Base-by-base conservation (phyloP, 208 protist species). In the Leptomonas pyrrhocoris region DNA sequence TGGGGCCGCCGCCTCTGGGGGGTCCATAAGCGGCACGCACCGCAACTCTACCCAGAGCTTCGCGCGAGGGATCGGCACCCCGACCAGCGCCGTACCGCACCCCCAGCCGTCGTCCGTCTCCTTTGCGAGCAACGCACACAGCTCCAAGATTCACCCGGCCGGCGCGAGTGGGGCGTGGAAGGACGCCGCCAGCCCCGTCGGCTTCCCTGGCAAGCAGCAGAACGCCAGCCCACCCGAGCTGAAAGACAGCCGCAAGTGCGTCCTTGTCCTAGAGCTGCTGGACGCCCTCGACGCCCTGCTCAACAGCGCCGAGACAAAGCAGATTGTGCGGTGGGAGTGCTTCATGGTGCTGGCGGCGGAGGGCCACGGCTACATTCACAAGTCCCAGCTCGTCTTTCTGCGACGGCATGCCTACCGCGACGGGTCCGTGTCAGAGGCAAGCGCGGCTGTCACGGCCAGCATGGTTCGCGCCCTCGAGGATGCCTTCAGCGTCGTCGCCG, bases 351-450 rank as follows among this genome's bases (percentile, higher is more conserved):
- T 93, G 64, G 75, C 79, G 36, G 57, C 34, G 9, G 82, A 91
- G 62, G 82, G 62, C 7, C 74, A 90, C 50, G 86, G 83, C 21
- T 95, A 86, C 70, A 91, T 95, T n/a, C 86, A 93, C 79, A 92
- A 88, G 69, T 42, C 79, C 19, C 68, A 79, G 30, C 68, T 94
- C 42, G 68, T 46, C 27, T 51, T 40, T 16, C 30, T 90, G 59
- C 83, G 82, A 0, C 71, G 56, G 59, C 38, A 56, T 50, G 71
- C 54, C 19, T 76, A 65, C 62, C 60, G 71, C 5, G 62, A 70
- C 19, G 71, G 71, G 23, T 76, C 71, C 6, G 71, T 42, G 23
- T 28, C 71, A 28, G 51, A 75, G 42, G 62, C 21, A 25, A 69
- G 61, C 18, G 77, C 81, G 0, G 78, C 81, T 45, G 76, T 63